phyloP scores from a whole-genome alignment of 345 rosid species.

The Psidium guajava region DNA sequence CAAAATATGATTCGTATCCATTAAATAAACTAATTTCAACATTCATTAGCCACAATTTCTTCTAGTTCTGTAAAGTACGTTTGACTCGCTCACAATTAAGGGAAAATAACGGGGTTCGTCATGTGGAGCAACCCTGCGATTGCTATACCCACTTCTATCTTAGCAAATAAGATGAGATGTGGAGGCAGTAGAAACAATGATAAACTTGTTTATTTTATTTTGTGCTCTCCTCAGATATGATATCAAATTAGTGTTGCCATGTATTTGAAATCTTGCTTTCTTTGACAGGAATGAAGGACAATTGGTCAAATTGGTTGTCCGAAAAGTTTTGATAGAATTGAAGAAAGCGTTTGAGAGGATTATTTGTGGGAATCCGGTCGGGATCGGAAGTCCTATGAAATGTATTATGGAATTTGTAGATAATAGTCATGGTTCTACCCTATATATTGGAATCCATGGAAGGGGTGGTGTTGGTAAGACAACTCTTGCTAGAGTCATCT shows the following conservation, averaged over 20 bases:
- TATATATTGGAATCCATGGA: neutral
- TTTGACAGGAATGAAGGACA: neutral
- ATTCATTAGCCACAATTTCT: neutral
- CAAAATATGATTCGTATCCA: neutral
- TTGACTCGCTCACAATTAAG: neutral
- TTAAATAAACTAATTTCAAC: neutral
- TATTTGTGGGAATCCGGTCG: neutral
- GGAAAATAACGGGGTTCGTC: neutral
- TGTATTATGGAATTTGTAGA: neutral
- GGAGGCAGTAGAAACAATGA: neutral
- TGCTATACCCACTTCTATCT: neutral
- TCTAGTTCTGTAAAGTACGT: accelerated
- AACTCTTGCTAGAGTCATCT: neutral
- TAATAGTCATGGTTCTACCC: neutral
- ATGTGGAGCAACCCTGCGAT: neutral
- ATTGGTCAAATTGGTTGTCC: neutral
- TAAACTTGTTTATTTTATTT: neutral
- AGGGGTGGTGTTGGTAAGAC: neutral
- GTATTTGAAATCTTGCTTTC: neutral
- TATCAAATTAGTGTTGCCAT: neutral
- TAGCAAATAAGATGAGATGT: neutral
- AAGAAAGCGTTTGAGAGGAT: neutral
- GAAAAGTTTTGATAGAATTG: neutral
- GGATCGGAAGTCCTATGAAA: neutral
- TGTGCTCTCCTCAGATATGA: neutral